A percentile compares a stretch with the other conserved stretches of the same genome.
These are phyloP conservation scores for Thyridium curvatum DNA, from an alignment of 2,329 filamentous ascomycete species.

Conservation along the genomic window DNA sequence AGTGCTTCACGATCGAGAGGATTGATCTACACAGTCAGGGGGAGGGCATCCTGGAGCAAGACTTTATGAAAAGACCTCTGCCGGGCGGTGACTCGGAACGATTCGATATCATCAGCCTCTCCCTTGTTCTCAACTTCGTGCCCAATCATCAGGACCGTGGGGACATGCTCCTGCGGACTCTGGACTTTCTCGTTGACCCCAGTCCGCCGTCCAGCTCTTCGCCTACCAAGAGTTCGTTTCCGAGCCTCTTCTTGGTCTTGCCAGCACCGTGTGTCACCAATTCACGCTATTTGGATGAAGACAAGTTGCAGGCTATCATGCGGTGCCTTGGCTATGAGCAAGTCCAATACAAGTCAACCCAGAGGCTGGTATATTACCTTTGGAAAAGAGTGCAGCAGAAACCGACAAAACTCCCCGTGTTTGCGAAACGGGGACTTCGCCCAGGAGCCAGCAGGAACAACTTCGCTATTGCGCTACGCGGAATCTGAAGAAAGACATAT, in stretches of 20 bases:
- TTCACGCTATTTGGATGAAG: slow-evolving; percentile 79
- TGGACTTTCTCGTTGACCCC: slow-evolving; percentile 56
- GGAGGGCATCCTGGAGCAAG: slow-evolving; percentile 74
- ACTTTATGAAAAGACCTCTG: slow-evolving; percentile 86
- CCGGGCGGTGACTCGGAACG: slow-evolving; percentile 54
- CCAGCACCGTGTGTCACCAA: slow-evolving; percentile 85
- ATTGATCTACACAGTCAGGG: slow-evolving; percentile 91
- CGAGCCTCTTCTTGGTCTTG: slow-evolving; percentile 80
- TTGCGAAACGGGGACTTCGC: slow-evolving; percentile 71
- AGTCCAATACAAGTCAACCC: slow-evolving; percentile 63
- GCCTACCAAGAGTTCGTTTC: slow-evolving; percentile 33
- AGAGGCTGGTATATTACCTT: slow-evolving; percentile 85
- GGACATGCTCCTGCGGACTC: slow-evolving; percentile 75
- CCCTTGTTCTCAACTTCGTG: slow-evolving; percentile 90
- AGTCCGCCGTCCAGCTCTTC: slow-evolving; percentile 1
- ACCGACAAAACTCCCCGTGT: slow-evolving; percentile 24
- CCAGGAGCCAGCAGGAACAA: slow-evolving; percentile 79
- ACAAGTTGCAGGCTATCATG: slow-evolving; percentile 68
- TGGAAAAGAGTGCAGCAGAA: slow-evolving; percentile 50
- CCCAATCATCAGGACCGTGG: slow-evolving; percentile 70
- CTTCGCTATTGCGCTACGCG: slow-evolving; percentile 69
- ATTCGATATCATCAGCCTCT: slow-evolving; percentile 89
- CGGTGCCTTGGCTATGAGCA: slow-evolving; percentile 64
- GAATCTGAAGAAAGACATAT: slow-evolving; percentile 3
- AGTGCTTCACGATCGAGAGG: slow-evolving; percentile 65